phyloP scores from a whole-genome alignment of 306 rosid genomes.

The Begonia fuchsioides region DNA sequence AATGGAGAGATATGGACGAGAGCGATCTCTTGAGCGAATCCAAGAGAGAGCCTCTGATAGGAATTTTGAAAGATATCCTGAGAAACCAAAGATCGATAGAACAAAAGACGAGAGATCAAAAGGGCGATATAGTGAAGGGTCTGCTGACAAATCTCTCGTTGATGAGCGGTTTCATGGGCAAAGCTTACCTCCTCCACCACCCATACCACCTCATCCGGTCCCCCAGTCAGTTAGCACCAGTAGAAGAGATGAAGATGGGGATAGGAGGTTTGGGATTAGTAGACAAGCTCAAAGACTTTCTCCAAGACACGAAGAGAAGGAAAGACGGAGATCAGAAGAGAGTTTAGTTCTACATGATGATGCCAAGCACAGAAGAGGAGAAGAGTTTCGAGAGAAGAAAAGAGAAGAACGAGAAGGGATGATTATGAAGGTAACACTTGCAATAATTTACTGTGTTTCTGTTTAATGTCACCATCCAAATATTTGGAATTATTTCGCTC shows the following conservation, averaged over 20 bases:
- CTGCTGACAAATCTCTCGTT: slow-evolving; percentile 54
- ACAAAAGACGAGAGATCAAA: slow-evolving; percentile 67
- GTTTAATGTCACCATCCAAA: too few species aligned
- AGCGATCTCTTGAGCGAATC: slow-evolving; percentile 70
- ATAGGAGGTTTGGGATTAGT: slow-evolving; percentile 74
- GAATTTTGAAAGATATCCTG: slow-evolving; percentile 53
- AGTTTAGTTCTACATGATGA: slow-evolving; percentile 70
- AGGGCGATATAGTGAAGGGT: slow-evolving; percentile 51
- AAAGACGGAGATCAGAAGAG: slow-evolving; percentile 84
- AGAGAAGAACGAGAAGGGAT: slow-evolving; percentile 67
- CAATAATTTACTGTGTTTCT: too few species aligned
- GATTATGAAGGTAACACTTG: slow-evolving; percentile 44
- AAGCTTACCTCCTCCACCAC: slow-evolving; percentile 97
- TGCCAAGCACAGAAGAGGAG: slow-evolving; percentile 78
- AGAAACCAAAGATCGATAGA: slow-evolving; percentile 74
- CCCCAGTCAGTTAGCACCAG: slow-evolving; percentile 83
- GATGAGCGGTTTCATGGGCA: slow-evolving; percentile 93
- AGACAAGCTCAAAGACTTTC: slow-evolving; percentile 86
- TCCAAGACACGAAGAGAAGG: slow-evolving; percentile 97
- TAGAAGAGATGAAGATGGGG: slow-evolving; percentile 89
- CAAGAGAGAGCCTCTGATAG: slow-evolving; percentile 72
- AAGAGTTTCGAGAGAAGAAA: slow-evolving; percentile 87
- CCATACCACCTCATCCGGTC: slow-evolving; percentile 83
- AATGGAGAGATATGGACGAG: slow-evolving; percentile 83
- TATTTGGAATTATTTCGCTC: too few species aligned